Evolutionary conservation across 2,329 filamentous ascomycete genomes (phyloP).

Genomic region (Alternaria infectoria): DNA sequence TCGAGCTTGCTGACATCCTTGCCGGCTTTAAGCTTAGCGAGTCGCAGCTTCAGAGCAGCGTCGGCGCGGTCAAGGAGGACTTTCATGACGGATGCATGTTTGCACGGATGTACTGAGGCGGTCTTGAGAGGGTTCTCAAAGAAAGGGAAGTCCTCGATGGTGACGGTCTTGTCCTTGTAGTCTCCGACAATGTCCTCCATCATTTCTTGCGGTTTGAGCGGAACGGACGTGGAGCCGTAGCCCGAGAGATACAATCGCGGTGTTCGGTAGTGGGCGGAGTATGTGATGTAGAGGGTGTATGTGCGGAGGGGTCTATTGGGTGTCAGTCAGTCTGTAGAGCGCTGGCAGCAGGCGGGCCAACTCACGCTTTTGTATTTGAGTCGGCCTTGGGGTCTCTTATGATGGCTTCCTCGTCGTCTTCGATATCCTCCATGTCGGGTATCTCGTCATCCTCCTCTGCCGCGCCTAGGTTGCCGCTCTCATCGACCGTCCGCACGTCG

Average conservation of each 20-base stretch:
- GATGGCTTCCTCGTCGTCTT: slow-evolving; percentile 92
- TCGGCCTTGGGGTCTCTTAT: slow-evolving; percentile 68
- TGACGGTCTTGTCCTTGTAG: slow-evolving; percentile 98
- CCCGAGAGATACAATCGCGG: slow-evolving; percentile 94
- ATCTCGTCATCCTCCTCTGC: slow-evolving; percentile 78
- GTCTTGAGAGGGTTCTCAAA: slow-evolving; percentile 92
- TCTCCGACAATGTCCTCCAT: slow-evolving; percentile 97
- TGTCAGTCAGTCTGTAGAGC: slow-evolving; percentile 16
- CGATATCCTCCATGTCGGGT: slow-evolving; percentile 97
- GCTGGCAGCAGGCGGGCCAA: slow-evolving; percentile 13
- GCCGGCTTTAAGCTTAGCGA: slow-evolving; percentile 76
- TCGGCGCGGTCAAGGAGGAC: slow-evolving; percentile 93
- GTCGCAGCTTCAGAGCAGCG: slow-evolving; percentile 84
- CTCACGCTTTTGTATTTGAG: slow-evolving; percentile 62
- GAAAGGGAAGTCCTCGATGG: slow-evolving; percentile 95
- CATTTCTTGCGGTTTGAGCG: slow-evolving; percentile 83
- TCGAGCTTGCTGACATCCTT: slow-evolving; percentile 60
- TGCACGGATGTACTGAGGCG: slow-evolving; percentile 95
- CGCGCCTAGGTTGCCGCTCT: slow-evolving; percentile 84
- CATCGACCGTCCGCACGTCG: slow-evolving; percentile 88
- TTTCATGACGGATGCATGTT: slow-evolving; percentile 98
- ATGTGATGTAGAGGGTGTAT: slow-evolving; percentile 99
- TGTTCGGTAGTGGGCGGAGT: slow-evolving; percentile 95
- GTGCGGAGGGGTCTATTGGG: slow-evolving; percentile 75
- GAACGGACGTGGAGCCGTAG: slow-evolving; percentile 79